Conservation (phyloP, 2,329 filamentous ascomycete genomes). For the Fusarium pseudoanthophilum region DNA sequence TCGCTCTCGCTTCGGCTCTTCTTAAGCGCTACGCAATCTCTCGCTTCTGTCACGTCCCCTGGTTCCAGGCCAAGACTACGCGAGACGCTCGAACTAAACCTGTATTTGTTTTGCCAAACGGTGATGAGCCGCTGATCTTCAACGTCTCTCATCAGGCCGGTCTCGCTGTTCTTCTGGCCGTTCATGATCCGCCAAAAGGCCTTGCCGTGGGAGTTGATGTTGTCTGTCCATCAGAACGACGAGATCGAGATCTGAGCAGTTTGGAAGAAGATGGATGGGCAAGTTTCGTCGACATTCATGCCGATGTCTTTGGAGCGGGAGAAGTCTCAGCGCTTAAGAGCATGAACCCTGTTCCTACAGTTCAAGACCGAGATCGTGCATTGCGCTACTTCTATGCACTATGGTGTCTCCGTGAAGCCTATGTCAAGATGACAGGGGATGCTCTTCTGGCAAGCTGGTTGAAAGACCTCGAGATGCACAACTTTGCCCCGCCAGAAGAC, state of each 20-base stretch:
- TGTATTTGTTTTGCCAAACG: conserved; percentile 61
- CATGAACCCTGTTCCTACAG: conserved; percentile 44
- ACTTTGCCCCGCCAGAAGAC: conserved; percentile 67
- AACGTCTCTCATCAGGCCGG: conserved; percentile 85
- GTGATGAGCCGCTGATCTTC: conserved; percentile 66
- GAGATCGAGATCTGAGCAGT: conserved; percentile 67
- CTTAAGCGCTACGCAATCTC: conserved; percentile 78
- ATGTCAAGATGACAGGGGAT: conserved; percentile 85
- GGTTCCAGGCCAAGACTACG: conserved; percentile 67
- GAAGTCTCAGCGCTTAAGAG: conserved; percentile 72
- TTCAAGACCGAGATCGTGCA: conserved; percentile 60
- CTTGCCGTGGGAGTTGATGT: conserved; percentile 76
- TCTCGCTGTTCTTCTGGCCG: conserved; percentile 74
- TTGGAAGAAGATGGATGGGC: conserved; percentile 70
- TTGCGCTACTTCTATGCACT: conserved; percentile 79
- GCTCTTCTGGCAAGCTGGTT: conserved; percentile 80
- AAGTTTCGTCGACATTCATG: conserved; percentile 76
- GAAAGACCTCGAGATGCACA: conserved; percentile 73
- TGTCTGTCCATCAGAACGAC: conserved; percentile 78
- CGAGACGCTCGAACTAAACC: conserved; percentile 67
- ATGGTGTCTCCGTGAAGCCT: conserved; percentile 84
- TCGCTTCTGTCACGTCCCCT: conserved; percentile 67
- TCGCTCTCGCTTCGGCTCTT: conserved; percentile 77
- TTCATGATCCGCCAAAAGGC: conserved; percentile 48
- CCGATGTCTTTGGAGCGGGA: conserved; percentile 72